Base-by-base conservation (phyloP, 169 alveolate genomes). In the Fabrea salina region DNA sequence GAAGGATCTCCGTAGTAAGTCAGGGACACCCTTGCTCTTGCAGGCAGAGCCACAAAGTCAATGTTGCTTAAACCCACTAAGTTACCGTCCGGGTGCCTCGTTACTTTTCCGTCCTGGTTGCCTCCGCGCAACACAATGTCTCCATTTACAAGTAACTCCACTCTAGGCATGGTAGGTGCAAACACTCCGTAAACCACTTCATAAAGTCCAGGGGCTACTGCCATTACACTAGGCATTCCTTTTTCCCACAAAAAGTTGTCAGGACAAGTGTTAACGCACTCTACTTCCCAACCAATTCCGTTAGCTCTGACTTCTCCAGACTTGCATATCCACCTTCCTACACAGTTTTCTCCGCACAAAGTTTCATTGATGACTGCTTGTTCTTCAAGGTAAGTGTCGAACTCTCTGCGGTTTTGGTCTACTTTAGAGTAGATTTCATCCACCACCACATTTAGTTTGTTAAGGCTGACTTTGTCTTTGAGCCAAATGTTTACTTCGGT, bases 191-290 rank as follows among this genome's bases (percentile, higher is more conserved):
- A 25, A 54, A 64, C 64, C 27, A 84, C 51, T 78, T 86, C 87
- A 83, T 91, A 91, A n/a, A 91, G 89, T 13, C 95, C 95, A 75
- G 91, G 89, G 50, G 89, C 82, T 0, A 86, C 89, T 35, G 83
- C 50, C 5, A 75, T 41, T 11, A 91, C 81, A 61, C 75, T 59
- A 66, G 75, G 11, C 16, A 16, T 61, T 11, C 25, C 75, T 37
- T 86, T 86, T 80, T 90, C 95, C 95, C 95, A 90, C 11, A 90
- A 43, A 51, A 82, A 82, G 68, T 90, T 90, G 57, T 90, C 95
- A 30, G 95, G 93, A 57, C 86, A 81, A 40, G 95, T 85, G 70
- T 90, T 90, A 30, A 87, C 50, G 3, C 82, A 54, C 68, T 90
- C 85, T 19, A 82, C 82, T 58, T 90, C 95, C 95, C 95, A 90